Conservation (phyloP, 495 filamentous ascomycete species). For the Bacidia gigantensis region DNA sequence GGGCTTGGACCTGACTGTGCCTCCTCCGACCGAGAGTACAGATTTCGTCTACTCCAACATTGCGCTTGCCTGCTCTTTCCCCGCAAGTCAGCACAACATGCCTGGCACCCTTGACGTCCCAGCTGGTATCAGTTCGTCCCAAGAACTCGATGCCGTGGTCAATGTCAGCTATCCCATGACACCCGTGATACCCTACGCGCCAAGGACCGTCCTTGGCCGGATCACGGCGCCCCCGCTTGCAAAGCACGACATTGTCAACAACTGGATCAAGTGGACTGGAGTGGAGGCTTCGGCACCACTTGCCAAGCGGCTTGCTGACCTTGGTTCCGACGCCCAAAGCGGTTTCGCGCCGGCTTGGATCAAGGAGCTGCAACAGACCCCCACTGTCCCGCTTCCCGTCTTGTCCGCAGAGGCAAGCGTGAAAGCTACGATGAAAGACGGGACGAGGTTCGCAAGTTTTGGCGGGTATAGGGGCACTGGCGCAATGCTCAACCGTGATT, state of each 20-base stretch:
- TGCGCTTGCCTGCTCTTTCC: background rate
- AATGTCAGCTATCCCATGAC: background rate
- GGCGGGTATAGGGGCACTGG: background rate
- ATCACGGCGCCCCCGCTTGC: background rate
- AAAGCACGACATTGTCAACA: background rate
- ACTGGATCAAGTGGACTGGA: background rate
- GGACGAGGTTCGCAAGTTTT: background rate
- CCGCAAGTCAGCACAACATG: background rate
- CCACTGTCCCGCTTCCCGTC: background rate
- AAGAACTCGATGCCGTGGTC: background rate
- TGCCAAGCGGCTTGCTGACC: background rate
- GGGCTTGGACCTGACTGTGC: background rate
- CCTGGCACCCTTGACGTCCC: background rate
- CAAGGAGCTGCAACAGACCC: background rate
- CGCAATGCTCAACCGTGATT: background rate
- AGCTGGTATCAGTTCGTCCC: background rate
- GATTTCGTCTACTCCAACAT: background rate
- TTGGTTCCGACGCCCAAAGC: background rate
- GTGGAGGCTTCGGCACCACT: background rate
- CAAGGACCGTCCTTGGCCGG: background rate
- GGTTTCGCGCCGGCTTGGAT: background rate
- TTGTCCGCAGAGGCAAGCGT: background rate
- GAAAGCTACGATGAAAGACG: background rate
- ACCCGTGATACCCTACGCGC: background rate
- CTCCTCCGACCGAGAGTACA: background rate